Evolutionary conservation across 495 filamentous ascomycete species (phyloP).

Genomic region (Penicillium ochrochloron): DNA sequence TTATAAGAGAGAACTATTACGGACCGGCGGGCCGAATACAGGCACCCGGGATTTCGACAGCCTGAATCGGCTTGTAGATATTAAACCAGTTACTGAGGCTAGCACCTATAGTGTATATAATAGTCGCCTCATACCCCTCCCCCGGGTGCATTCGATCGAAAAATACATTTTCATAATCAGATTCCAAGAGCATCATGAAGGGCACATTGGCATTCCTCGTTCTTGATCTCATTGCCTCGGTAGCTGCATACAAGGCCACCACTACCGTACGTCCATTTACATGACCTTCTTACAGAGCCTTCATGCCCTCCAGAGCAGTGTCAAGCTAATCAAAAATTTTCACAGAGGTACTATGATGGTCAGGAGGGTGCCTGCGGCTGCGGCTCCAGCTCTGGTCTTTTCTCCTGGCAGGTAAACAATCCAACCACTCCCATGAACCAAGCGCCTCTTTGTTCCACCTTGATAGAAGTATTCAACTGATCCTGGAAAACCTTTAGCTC

Average conservation of each 20-base stretch:
- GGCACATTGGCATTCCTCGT: background rate
- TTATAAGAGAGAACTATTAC: background rate
- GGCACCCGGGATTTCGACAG: background rate
- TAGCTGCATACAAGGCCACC: constrained; percentile 6
- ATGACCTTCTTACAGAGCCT: too few species aligned
- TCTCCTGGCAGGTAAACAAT: constrained; percentile 9
- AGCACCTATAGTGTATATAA: background rate
- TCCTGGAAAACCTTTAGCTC: background rate
- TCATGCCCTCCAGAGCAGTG: background rate
- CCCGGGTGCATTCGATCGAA: background rate
- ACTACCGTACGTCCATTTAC: background rate
- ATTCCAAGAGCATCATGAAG: background rate
- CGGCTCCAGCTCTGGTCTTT: constrained; percentile 1
- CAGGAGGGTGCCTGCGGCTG: constrained; percentile 11
- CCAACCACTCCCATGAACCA: background rate
- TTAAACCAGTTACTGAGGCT: too few species aligned
- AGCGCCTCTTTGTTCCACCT: background rate
- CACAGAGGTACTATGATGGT: constrained; percentile 6
- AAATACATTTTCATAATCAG: background rate
- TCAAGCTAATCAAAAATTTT: background rate
- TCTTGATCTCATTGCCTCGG: background rate
- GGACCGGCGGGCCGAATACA: background rate
- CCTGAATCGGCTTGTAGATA: background rate
- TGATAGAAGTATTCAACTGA: background rate
- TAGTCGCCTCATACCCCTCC: background rate